Evolutionary conservation across 106 monocot genomes (phyloP).

Genomic region (Narthecium ossifragum): DNA sequence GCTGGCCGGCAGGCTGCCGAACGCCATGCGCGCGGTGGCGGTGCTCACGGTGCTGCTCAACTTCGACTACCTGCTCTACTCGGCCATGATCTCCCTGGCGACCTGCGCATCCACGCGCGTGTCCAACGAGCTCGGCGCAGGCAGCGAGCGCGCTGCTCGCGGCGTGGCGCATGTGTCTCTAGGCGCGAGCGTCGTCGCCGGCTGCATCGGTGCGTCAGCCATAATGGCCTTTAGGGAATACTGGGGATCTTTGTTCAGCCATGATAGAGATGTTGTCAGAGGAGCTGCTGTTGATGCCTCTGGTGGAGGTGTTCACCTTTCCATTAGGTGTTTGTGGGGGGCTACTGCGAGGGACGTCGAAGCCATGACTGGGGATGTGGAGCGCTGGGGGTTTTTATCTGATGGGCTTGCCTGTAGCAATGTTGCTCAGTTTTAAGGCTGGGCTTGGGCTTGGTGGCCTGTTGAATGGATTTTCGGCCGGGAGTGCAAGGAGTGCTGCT

Average conservation of each 20-base stretch:
- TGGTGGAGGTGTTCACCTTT: conserved; percentile 64
- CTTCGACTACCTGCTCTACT: conserved; percentile 77
- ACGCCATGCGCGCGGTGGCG: conserved; percentile 31
- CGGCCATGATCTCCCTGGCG: conserved; percentile 56
- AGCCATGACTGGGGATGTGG: conserved; percentile 64
- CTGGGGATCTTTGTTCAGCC: conserved; percentile 58
- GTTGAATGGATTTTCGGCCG: conserved; percentile 50
- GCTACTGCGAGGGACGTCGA: conserved; percentile 52
- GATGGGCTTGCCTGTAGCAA: conserved; percentile 56
- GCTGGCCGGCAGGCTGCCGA: conserved; percentile 49
- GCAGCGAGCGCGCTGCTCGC: conserved; percentile 12
- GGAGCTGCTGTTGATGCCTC: conserved; percentile 54
- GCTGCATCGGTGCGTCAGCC: conserved; percentile 19
- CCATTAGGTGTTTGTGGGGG: conserved; percentile 62
- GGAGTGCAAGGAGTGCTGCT: conserved; percentile 11
- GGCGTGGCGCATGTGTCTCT: conserved; percentile 27
- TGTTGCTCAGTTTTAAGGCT: conserved; percentile 37
- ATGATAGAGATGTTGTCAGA: conserved; percentile 27
- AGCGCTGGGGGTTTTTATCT: conserved; percentile 64
- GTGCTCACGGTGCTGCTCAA: conserved; percentile 65
- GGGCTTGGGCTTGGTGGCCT: conserved; percentile 53
- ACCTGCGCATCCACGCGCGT: conserved; percentile 59
- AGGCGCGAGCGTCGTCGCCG: conserved; percentile 13
- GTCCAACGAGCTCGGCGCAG: conserved; percentile 68
- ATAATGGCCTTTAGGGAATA: conserved; percentile 24